Evolutionary conservation across 2,329 filamentous ascomycete genomes (phyloP), one percentile per base, ranked within the genome.

Genomic region (Fusarium robinianum): DNA sequence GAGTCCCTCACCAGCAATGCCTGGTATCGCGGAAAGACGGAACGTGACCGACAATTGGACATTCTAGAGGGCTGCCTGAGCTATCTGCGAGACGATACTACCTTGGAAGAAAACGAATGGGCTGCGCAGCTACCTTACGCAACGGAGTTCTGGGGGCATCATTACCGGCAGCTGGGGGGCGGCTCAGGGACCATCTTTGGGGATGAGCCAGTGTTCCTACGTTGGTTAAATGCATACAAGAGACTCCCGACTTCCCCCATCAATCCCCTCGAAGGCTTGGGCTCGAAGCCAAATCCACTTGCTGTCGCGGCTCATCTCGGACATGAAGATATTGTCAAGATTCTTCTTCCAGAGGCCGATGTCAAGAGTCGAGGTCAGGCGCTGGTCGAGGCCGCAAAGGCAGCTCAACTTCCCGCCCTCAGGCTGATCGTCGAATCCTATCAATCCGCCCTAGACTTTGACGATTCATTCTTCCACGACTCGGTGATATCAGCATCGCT

Each of bases 261-360:
- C 5, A 27, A 26, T 5, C 34, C 34, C 14, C 3, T 27, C 15
- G 21, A 27, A 11, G n/a, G n/a, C n/a, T n/a, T n/a, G n/a, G n/a
- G n/a, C n/a, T n/a, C 11, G n/a, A 6, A 9, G 12, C 27, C 2
- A 4, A 11, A 16, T 8, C 27, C 19, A 10, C 30, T 46, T 14
- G 9, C 36, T 7, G 19, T 41, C 8, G 42, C 42, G 12, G 42
- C 42, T 4, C 42, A 46, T 21, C 36, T 46, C 3, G 36, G 24
- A 5, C 16, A 41, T 1, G 26, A 29, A 11, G 23, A 31, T 9
- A 15, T 35, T 31, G 11, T 35, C 7, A 11, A 10, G 8, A 16
- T 23, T 17, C n/a, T 36, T 5, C 22, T 36, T 6, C 12, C 16
- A 12, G 18, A 16, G 1, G 8, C 24, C 18, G 32, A 35, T 11